phyloP scores from a whole-genome alignment of 1,139 yeast genomes.

The Suhomyces terraborum region DNA sequence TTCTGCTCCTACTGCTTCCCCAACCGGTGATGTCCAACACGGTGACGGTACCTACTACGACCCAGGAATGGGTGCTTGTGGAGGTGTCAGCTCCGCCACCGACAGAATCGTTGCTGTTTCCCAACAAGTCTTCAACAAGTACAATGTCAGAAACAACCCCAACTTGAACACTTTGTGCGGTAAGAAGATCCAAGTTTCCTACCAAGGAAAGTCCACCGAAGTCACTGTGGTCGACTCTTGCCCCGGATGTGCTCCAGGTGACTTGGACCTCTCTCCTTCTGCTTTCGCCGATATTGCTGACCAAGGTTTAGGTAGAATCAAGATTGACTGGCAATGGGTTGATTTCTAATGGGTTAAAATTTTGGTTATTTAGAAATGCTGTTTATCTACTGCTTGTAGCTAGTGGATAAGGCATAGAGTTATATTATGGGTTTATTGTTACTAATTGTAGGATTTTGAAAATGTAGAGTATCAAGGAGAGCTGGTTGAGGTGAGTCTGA shows the following conservation, averaged over 20 bases:
- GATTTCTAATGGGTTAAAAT: not conserved
- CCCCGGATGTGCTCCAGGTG: slow-evolving; percentile 39
- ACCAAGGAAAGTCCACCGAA: slow-evolving; percentile 43
- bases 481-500: too few relatives aligned
- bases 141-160: slow-evolving; percentile 38
- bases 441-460: too few relatives aligned
- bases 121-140: slow-evolving; percentile 35
- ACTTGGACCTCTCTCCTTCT: slow-evolving; percentile 49
- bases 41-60: slow-evolving; percentile 66
- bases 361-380: slow-evolving; percentile 1
- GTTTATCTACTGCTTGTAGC: slow-evolving; percentile 8
- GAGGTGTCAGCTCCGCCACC: slow-evolving; percentile 44
- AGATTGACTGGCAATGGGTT: slow-evolving; percentile 37
- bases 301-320: slow-evolving; percentile 42
- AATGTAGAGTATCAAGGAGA: not conserved
- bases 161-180: slow-evolving; percentile 49
- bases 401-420: slow-evolving; percentile 5
- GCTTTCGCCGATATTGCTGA: slow-evolving; percentile 45
- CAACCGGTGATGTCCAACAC: slow-evolving; percentile 24
- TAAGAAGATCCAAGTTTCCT: slow-evolving; percentile 40
- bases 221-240: slow-evolving; percentile 49
- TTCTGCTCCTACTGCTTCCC: slow-evolving; percentile 20
- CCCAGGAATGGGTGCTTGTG: slow-evolving; percentile 67
- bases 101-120: slow-evolving; percentile 54
- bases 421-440: slow-evolving; percentile 1